phyloP scores from a whole-genome alignment of 116 monocot species.

The Trichopus zeylanicus region DNA sequence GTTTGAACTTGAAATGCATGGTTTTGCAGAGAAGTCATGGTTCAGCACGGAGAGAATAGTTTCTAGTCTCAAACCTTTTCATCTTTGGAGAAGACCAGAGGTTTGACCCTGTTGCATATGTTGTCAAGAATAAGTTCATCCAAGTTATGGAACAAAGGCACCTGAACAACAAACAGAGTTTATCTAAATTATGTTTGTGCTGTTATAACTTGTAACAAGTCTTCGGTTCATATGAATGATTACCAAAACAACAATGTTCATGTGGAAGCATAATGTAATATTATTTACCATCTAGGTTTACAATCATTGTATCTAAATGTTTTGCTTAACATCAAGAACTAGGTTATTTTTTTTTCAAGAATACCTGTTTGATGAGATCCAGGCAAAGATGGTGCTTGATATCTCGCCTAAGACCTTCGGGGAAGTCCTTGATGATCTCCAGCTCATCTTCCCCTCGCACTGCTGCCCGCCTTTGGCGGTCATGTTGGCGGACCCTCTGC shows the following conservation, averaged over 20 bases:
- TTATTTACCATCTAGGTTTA: too few relatives aligned
- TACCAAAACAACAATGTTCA: too few relatives aligned
- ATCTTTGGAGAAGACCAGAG: slow-evolving; percentile 51
- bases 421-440: slow-evolving; percentile 55
- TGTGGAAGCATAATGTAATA: too few relatives aligned
- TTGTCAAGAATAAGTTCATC: slow-evolving; percentile 65
- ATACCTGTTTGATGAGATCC: slow-evolving; percentile 55
- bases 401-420: slow-evolving; percentile 59
- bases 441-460: slow-evolving; percentile 64
- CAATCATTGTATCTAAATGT: too few relatives aligned
- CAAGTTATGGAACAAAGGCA: slow-evolving; percentile 55
- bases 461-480: slow-evolving; percentile 59
- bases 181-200: too few relatives aligned
- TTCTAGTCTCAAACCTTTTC: slow-evolving; percentile 43
- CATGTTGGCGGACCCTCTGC: slow-evolving; percentile 57
- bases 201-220: too few relatives aligned
- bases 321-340: too few relatives aligned
- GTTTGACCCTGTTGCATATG: slow-evolving; percentile 49
- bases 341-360: background rate
- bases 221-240: too few relatives aligned
- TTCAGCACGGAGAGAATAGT: background rate
- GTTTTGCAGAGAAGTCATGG: background rate
- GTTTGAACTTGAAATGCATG: too few relatives aligned
- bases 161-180: slow-evolving; percentile 7
- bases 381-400: slow-evolving; percentile 66